Evolutionary conservation across 2,329 filamentous ascomycete genomes (phyloP).

Genomic region (Claviceps purpurea): DNA sequence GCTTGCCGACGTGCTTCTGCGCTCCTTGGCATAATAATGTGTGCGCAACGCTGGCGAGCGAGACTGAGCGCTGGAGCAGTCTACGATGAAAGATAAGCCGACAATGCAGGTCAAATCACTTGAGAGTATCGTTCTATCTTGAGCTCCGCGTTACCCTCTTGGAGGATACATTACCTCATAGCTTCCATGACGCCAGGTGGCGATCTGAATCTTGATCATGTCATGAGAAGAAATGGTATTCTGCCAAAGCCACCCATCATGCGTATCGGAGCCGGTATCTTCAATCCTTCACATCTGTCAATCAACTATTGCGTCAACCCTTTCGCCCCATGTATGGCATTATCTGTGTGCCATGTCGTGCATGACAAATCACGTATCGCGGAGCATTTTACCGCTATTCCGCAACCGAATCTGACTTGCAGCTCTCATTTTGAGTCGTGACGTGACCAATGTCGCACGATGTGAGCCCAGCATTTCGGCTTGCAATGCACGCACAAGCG

Average conservation of each 20-base stretch:
- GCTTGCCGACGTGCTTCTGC: background rate
- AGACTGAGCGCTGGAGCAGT: background rate
- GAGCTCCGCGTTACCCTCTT: background rate
- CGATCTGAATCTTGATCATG: background rate
- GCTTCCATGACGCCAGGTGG: background rate
- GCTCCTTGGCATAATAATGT: background rate
- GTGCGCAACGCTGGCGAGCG: no score
- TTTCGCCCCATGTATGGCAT: background rate
- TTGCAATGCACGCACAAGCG: constrained; percentile 1
- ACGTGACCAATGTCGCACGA: background rate
- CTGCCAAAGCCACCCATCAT: background rate
- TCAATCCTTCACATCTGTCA: background rate
- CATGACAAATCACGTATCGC: background rate
- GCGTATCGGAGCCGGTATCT: background rate
- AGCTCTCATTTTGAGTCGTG: background rate
- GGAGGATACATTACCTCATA: background rate
- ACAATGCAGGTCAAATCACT: background rate
- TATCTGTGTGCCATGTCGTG: background rate
- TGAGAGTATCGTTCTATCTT: background rate
- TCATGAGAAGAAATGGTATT: no score
- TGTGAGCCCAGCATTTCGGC: background rate
- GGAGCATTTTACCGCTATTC: background rate
- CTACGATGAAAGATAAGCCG: background rate
- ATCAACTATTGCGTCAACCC: background rate
- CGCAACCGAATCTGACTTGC: background rate